A percentile compares a stretch with the other conserved stretches of the same genome.
Conservation (phyloP, 345 rosid genomes). For the Rhizophora mangle region DNA sequence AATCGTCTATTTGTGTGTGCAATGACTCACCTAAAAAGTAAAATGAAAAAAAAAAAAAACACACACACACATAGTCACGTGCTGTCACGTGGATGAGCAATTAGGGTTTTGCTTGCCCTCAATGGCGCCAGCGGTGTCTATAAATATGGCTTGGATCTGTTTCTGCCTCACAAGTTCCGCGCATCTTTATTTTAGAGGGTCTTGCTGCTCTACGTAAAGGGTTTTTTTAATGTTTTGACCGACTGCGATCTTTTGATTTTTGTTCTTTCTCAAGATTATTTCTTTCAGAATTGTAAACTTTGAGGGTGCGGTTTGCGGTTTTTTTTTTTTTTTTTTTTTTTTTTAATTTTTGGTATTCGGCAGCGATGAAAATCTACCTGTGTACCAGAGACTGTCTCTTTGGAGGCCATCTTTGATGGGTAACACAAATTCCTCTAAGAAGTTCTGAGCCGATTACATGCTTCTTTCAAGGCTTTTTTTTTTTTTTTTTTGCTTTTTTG, state of each 20-base stretch:
- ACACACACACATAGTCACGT: background rate
- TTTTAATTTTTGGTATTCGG: background rate
- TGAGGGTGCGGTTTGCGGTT: too few species aligned
- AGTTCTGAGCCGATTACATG: constrained; percentile 44
- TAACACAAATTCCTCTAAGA: constrained; percentile 57
- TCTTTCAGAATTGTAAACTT: too few species aligned
- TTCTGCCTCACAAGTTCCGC: too few species aligned
- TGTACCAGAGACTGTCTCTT: constrained; percentile 37
- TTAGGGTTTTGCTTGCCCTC: constrained; percentile 10
- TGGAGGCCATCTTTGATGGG: constrained; percentile 30
- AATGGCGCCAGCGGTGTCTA: background rate
- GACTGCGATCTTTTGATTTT: background rate
- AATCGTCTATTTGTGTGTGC: too few species aligned
- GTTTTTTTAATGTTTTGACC: too few species aligned
- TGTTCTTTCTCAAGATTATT: too few species aligned
- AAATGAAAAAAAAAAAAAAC: background rate
- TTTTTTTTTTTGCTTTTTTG: background rate
- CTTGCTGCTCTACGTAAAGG: too few species aligned
- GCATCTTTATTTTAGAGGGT: background rate
- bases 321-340: too few species aligned
- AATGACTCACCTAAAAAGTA: too few species aligned
- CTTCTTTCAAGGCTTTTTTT: background rate
- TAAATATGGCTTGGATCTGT: background rate
- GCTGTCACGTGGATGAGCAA: constrained; percentile 7
- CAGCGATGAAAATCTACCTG: constrained; percentile 32